Percentiles rank a stretch among this genome's conserved stretches.
phyloP scores from a whole-genome alignment of 257 asterid species.

The Lavandula angustifolia region DNA sequence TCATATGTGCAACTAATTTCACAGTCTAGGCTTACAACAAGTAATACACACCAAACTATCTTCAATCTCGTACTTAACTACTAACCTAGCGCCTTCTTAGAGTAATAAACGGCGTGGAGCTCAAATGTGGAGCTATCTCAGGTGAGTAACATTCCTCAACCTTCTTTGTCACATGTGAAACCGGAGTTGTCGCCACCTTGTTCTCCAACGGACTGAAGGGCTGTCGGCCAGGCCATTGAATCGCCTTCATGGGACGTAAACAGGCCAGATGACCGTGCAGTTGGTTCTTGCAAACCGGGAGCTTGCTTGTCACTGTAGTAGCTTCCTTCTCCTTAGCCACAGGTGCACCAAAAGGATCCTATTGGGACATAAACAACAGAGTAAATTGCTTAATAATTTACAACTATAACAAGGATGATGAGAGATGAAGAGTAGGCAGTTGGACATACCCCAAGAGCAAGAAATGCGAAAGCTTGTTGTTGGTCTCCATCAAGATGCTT shows the following conservation, averaged over 20 bases:
- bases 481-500: slow-evolving; percentile 61
- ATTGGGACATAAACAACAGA: background rate
- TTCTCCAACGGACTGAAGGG: slow-evolving; percentile 63
- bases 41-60: background rate
- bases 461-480: slow-evolving; percentile 63
- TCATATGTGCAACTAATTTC: slow-evolving; percentile 26
- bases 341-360: slow-evolving; percentile 80
- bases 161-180: slow-evolving; percentile 32
- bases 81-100: slow-evolving; percentile 38
- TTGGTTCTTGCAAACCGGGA: slow-evolving; percentile 70
- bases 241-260: slow-evolving; percentile 50
- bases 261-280: slow-evolving; percentile 59
- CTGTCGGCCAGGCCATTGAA: slow-evolving; percentile 35
- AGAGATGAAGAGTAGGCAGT: background rate
- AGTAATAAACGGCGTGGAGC: slow-evolving; percentile 58
- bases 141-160: slow-evolving; percentile 43
- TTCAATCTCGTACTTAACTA: background rate
- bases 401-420: background rate
- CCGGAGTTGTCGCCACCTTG: slow-evolving; percentile 51
- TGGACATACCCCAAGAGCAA: slow-evolving; percentile 52
- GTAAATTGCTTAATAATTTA: too few relatives aligned
- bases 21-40: slow-evolving; percentile 10
- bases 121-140: slow-evolving; percentile 43
- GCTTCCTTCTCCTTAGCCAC: slow-evolving; percentile 67
- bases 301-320: slow-evolving; percentile 46